Percentiles rank a stretch among this genome's conserved stretches.
Evolutionary conservation across 2,329 filamentous ascomycete species (phyloP).

Genomic region (Nigrospora osmanthi): DNA sequence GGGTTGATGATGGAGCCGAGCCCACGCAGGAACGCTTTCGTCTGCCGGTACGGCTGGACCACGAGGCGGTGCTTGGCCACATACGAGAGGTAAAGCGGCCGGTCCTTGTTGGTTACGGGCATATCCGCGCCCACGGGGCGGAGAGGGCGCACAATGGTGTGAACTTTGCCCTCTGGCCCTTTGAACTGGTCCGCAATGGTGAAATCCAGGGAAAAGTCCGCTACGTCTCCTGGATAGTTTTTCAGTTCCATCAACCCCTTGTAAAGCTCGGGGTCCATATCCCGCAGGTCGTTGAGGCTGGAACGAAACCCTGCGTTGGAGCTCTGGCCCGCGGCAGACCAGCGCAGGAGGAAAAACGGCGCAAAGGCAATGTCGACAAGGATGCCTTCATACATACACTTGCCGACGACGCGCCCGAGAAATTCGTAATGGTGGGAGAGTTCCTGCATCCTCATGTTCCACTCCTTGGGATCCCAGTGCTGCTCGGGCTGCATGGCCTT

Average conservation of each 20-base stretch:
- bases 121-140: slow-evolving; percentile 69
- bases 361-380: slow-evolving; percentile 89
- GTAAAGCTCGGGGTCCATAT: slow-evolving; percentile 86
- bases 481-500: slow-evolving; percentile 35
- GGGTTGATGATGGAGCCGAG: slow-evolving; percentile 84
- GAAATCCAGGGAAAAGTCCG: slow-evolving; percentile 78
- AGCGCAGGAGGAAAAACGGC: slow-evolving; percentile 92
- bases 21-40: slow-evolving; percentile 78
- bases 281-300: slow-evolving; percentile 89
- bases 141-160: slow-evolving; percentile 66
- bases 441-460: slow-evolving; percentile 47
- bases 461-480: slow-evolving; percentile 41
- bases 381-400: slow-evolving; percentile 96
- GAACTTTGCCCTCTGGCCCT: slow-evolving; percentile 32
- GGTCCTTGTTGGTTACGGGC: slow-evolving; percentile 83
- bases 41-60: slow-evolving; percentile 72
- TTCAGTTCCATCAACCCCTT: slow-evolving; percentile 78
- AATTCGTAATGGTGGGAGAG: slow-evolving; percentile 79
- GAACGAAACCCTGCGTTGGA: slow-evolving; percentile 63
- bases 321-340: slow-evolving; percentile 66
- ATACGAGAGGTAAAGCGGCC: slow-evolving; percentile 88
- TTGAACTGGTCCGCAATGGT: slow-evolving; percentile 69
- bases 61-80: slow-evolving; percentile 83
- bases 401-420: slow-evolving; percentile 84
- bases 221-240: slow-evolving; percentile 74